These are phyloP conservation scores for Nothophaeocryptopus gaeumannii DNA, from an alignment of 2,329 filamentous ascomycete genomes.

Conservation along the genomic window DNA sequence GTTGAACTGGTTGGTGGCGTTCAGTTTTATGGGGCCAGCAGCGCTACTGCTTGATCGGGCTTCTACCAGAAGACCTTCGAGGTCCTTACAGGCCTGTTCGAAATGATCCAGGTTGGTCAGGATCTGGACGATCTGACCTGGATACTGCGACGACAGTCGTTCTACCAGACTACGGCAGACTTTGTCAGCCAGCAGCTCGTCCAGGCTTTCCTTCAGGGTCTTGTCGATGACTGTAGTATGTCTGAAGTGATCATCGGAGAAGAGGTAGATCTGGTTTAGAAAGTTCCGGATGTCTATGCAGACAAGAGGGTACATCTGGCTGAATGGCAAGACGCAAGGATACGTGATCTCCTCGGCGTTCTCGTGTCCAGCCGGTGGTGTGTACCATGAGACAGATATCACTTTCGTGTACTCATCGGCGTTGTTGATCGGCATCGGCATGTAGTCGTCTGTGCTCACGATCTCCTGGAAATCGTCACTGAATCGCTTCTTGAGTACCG, in stretches of 20 bases:
- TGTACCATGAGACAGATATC: slow-evolving; percentile 93
- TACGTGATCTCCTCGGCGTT: slow-evolving; percentile 71
- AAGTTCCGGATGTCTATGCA: slow-evolving; percentile 99
- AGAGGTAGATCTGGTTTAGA: slow-evolving; percentile 96
- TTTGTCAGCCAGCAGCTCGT: slow-evolving; percentile 87
- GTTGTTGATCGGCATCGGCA: slow-evolving; percentile 97
- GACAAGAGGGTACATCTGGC: slow-evolving; percentile 97
- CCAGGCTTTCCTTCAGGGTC: slow-evolving; percentile 81
- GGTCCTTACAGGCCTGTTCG: slow-evolving; percentile 83
- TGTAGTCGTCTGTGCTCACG: slow-evolving; percentile 92
- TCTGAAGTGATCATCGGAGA: slow-evolving; percentile 93
- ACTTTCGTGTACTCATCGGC: slow-evolving; percentile 93
- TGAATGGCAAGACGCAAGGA: slow-evolving; percentile 94
- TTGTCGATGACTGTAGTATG: slow-evolving; percentile 88
- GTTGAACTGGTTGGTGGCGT: slow-evolving; percentile 81
- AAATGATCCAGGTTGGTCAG: slow-evolving; percentile 97
- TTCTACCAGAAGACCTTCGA: slow-evolving; percentile 81
- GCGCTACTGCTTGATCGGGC: slow-evolving; percentile 79
- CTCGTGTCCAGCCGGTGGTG: slow-evolving; percentile 64
- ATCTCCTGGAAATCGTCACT: slow-evolving; percentile 95
- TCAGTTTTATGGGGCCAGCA: slow-evolving; percentile 73
- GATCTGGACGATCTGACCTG: slow-evolving; percentile 97
- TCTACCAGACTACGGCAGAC: slow-evolving; percentile 90
- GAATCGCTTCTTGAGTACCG: slow-evolving; percentile 84
- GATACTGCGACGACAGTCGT: slow-evolving; percentile 83